Evolutionary conservation across 1,139 yeast genomes (phyloP), one percentile per base, ranked within the genome.

Genomic region (Diutina scorzettiae): DNA sequence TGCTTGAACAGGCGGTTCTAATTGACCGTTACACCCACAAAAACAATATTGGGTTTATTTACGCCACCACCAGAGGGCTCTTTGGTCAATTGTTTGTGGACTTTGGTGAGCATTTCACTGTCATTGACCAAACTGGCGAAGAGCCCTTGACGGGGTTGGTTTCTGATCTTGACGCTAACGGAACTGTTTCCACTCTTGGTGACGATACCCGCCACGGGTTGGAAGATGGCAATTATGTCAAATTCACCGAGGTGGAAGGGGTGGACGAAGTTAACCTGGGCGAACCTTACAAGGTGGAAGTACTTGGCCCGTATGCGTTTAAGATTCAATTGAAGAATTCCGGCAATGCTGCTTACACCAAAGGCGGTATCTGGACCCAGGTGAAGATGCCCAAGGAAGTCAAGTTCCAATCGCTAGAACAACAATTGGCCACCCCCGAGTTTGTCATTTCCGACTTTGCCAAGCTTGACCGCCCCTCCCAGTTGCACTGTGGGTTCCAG

Each of bases 201-300:
- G 96, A 84, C 56, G 97, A 87, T 51, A 79, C 76, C 48, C 79
- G 97, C 60, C 99, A 91, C 57, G 95, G 96, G 11, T 69, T 91
- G 45, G 86, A 87, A 64, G 96, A 86, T 59, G 97, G 96, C 17
- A 84, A 84, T 54, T 84, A 66, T 56, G 96, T 91, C 43, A 83
- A 81, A 57, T 89, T 89, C 55, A 59, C 84, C n/a, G 97, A 89
- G 60, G 79, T 89, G 29, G 76, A 80, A 52, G 96, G 96, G 20
- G 68, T 74, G 63, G 68, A 64, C 3, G 64, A 64, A 49, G 66
- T 91, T 48, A 85, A 83, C 56, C 80, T 78, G 46, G 94, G 86
- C 6, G 63, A 71, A 43, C 76, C 91, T 2, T 77, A 72, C 55
- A 81, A 81, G 53, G 74, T 91, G 44, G 83, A 80, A 57, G 96